phyloP scores from a whole-genome alignment of 2,329 filamentous ascomycete species.

The Colletotrichum tamarilloi region DNA sequence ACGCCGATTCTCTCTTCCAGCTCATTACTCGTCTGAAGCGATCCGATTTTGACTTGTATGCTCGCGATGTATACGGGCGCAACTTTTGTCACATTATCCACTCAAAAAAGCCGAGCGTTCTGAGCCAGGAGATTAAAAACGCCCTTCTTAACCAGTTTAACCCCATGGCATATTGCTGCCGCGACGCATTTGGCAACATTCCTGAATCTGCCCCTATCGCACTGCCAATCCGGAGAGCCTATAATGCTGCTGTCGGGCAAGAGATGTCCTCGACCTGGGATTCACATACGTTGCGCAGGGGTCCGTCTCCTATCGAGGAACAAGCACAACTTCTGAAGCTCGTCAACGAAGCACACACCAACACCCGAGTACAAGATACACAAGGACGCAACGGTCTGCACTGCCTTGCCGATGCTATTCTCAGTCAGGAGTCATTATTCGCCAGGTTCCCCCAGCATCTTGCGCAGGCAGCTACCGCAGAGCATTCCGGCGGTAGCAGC shows the following conservation, averaged over 20 bases:
- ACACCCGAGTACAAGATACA: conserved; percentile 51
- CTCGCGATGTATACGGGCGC: conserved; percentile 62
- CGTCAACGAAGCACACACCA: conserved; percentile 47
- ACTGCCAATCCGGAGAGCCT: conserved; percentile 36
- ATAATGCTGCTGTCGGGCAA: conserved; percentile 30
- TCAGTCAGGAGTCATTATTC: conserved; percentile 52
- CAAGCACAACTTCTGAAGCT: conserved; percentile 50
- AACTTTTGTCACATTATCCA: conserved; percentile 61
- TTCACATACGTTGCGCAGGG: neutral
- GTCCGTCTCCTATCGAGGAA: conserved; percentile 32
- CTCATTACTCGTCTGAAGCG: conserved; percentile 40
- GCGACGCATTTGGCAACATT: conserved; percentile 61
- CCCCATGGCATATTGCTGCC: conserved; percentile 45
- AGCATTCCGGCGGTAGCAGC: conserved; percentile 8
- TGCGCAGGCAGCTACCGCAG: conserved; percentile 41
- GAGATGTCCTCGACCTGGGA: conserved; percentile 18
- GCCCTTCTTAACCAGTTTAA: conserved; percentile 50
- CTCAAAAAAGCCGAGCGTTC: conserved; percentile 39
- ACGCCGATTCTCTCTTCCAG: conserved; percentile 41
- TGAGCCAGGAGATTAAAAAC: conserved; percentile 43
- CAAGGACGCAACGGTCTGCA: conserved; percentile 67
- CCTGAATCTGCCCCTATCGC: conserved; percentile 36
- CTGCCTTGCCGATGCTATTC: conserved; percentile 65
- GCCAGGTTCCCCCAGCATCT: conserved; percentile 47
- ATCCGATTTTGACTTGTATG: conserved; percentile 46